Evolutionary conservation across 2,329 filamentous ascomycete genomes (phyloP).

Genomic region (Calycina marina): DNA sequence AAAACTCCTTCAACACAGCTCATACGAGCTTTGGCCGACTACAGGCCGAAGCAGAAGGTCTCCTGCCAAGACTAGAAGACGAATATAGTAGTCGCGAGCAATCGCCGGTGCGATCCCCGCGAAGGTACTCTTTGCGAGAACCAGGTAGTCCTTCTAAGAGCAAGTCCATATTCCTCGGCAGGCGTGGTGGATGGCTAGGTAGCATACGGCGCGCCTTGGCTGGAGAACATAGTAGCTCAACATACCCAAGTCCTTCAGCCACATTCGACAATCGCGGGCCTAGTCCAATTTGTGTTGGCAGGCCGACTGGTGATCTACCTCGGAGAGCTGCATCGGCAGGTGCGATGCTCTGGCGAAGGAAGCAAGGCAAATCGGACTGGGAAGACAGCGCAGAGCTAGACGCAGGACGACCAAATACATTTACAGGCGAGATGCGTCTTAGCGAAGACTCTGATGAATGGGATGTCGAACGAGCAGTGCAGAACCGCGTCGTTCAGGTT

Average conservation of each 20-base stretch:
- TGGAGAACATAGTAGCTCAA: constrained; percentile 1
- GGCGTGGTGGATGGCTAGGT: constrained; percentile 40
- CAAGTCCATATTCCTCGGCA: constrained; percentile 25
- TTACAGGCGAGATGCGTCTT: constrained; percentile 6
- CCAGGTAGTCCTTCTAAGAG: constrained; percentile 42
- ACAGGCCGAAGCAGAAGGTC: constrained; percentile 17
- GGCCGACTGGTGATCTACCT: constrained; percentile 16
- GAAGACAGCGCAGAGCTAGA: constrained; percentile 22
- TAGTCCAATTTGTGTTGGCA: constrained; percentile 15
- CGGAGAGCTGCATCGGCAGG: constrained; percentile 33
- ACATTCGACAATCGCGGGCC: constrained; percentile 4
- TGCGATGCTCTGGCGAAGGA: constrained; percentile 31
- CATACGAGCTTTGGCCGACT: constrained; percentile 17
- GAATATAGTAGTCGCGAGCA: constrained; percentile 5
- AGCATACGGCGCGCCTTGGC: constrained; percentile 35
- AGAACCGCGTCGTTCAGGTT: constrained; percentile 59
- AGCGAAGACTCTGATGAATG: constrained; percentile 38
- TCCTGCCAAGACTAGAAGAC: constrained; percentile 18
- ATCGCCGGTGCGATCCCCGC: constrained; percentile 7
- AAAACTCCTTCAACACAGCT: constrained; percentile 19
- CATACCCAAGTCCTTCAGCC: background rate
- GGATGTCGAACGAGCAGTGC: constrained; percentile 62
- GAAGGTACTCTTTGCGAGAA: constrained; percentile 1
- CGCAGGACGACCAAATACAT: constrained; percentile 11
- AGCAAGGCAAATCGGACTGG: constrained; percentile 38